phyloP scores from a whole-genome alignment of 1,284 basidiomycete genomes.

The Ceratobasidium sp. region DNA sequence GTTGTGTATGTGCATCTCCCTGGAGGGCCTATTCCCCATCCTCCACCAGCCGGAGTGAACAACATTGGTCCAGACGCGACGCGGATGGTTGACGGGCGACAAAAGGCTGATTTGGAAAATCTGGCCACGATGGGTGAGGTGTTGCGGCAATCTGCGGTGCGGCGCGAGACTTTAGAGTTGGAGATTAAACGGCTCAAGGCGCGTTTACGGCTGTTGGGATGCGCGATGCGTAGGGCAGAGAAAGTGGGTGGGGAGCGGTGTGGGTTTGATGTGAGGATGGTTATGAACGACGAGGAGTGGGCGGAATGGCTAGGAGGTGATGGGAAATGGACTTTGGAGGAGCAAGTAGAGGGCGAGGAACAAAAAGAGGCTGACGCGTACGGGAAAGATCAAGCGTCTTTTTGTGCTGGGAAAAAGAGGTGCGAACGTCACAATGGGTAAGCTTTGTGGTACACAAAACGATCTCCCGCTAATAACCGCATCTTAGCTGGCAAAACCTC shows the following conservation, averaged over 20 bases:
- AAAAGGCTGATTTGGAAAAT: conserved; percentile 32
- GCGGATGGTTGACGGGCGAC: conserved; percentile 17
- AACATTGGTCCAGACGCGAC: conserved; percentile 33
- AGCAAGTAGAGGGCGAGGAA: conserved; percentile 58
- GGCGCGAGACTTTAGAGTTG: conserved; percentile 2
- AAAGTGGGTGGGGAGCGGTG: conserved; percentile 73
- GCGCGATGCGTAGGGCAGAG: conserved; percentile 64
- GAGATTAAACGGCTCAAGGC: conserved; percentile 44
- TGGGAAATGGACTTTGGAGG: conserved; percentile 70
- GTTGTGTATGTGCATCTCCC: conserved; percentile 39
- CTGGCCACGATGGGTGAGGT: conserved; percentile 16
- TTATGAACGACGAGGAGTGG: conserved; percentile 81
- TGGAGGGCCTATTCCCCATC: conserved; percentile 8
- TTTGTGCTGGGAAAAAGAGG: conserved; percentile 77
- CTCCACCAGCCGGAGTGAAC: conserved; percentile 31
- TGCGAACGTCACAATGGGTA: conserved; percentile 84
- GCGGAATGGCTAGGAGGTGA: conserved; percentile 61
- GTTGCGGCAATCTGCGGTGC: conserved; percentile 21
- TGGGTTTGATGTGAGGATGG: conserved; percentile 87
- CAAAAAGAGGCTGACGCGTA: conserved; percentile 53
- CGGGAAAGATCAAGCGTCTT: conserved; percentile 68
- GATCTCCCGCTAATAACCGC: conserved; percentile 43
- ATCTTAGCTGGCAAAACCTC: conserved; percentile 76
- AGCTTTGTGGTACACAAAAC: conserved; percentile 49
- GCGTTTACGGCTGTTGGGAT: conserved; percentile 62